Evolutionary conservation across 2,329 filamentous ascomycete species (phyloP), one percentile per base, ranked within the genome.

Genomic region (Ophiostoma piceae): DNA sequence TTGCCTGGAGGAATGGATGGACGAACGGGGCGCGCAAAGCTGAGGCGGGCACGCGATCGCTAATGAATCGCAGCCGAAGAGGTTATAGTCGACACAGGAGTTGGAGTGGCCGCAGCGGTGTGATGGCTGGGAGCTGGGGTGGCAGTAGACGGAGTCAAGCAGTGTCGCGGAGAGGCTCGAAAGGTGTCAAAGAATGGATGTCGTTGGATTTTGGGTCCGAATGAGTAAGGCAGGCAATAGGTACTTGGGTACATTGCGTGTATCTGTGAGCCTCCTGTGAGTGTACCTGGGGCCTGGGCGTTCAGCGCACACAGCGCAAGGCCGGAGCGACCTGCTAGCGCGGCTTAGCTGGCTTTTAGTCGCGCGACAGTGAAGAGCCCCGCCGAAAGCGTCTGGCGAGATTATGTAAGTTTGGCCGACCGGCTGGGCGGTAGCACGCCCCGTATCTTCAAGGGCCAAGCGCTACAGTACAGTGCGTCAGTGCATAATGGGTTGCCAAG

Each of bases 151-250:
- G 35, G 6, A 7, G 29, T 22, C 43, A 26, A 51, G n/a, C n/a
- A 26, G 6, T 16, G 12, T 32, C 43, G 39, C 39, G 1, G 39
- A 65, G 32, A 66, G 47, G 51, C 51, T 26, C 26, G 29, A 39
- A 22, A 35, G 11, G 41, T n/a, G n/a, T 32, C 7, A 26, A 66
- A 41, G 64, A 62, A 29, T 16, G 57, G 32, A 62, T 62, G 57
- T 62, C 57, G 57, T 62, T 62, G 57, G 57, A 62, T 62, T 62
- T 62, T 35, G 57, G 57, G n/a, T 32, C 22, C 26, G 26, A 32
- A 62, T 26, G 57, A 62, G 14, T 47, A n/a, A 47, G 43, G 43
- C 19, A 47, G 16, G 43, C 4, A 47, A 19, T 47, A 1, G 26
- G 57, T 62, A 62, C 57, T 26, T 62, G 14, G 57, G 57, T 62